Evolutionary conservation across 352 stramenopile species (phyloP), one percentile per base, ranked within the genome.

Genomic region (Blastocystis hominis): DNA sequence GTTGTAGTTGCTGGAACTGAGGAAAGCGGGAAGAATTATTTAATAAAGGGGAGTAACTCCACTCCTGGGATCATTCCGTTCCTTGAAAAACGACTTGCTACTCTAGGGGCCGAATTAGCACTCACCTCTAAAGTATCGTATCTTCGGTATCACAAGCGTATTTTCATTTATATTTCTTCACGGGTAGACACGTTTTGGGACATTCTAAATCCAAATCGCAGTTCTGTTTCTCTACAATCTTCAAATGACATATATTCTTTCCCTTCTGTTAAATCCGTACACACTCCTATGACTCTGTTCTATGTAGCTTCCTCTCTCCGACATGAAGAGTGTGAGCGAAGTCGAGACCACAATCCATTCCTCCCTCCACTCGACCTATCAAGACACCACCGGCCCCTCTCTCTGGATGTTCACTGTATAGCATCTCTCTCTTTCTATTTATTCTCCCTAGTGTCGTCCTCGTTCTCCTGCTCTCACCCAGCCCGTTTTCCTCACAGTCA

Each of bases 51-150:
- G 0, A 66, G 15, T 42, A 64, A 42, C 40, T 84, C 24, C 17
- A 84, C n/a, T 66, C 47, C 72, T n/a, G 72, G 72, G 50, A 42
- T 84, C 15, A 24, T 84, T 69, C 47, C 72, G 7, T 54, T 53
- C 15, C 42, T 84, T 64, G 46, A 84, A 68, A 84, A 84, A 53
- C 72, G 72, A 5, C 30, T 84, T 46, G 44, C 56, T 20, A 17
- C 36, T 24, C 20, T 66, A 47, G 34, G 46, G 40, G 55, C 53
- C n/a, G 72, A 84, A 47, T 64, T 46, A 5, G 44, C 40, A 44
- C 17, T 84, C 5, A 54, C 72, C 13, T 63, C 72, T 5, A 64
- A 68, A 46, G 5, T 84, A 15, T 44, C 44, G 13, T 66, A 47
- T 68, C 3, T 84, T 3, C 72, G 20, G 10, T 64, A 66, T 46